Evolutionary conservation across 2,329 filamentous ascomycete species (phyloP), one percentile per base, ranked within the genome.

Genomic region (Fusarium solani-melongenae): DNA sequence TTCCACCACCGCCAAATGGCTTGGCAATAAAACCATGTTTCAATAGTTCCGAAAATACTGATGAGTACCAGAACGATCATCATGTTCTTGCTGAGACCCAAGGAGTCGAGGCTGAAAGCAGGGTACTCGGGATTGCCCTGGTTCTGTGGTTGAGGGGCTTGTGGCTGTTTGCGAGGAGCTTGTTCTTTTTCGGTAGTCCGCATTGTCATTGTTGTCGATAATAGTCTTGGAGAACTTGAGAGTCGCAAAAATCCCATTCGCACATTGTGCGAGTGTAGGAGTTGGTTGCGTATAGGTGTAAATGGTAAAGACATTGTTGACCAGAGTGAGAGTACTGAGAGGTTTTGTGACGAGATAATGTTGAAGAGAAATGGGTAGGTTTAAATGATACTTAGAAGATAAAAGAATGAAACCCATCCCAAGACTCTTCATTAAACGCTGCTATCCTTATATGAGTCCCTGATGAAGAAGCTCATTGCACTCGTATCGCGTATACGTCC

Each of bases 21-120:
- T 60, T 81, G 76, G 44, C 77, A 78, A 65, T 76, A 82, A 31
- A 81, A 70, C 77, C 79, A 82, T 0, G 79, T 79, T 62, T 82
- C 80, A 7, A 81, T 77, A 1, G 78, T 81, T 24, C 79, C 81
- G 27, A 81, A 77, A 14, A 82, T 73, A 57, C 76, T 69, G 8
- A 82, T 41, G 3, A 81, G 56, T 1, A 70, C 67, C 10, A 81
- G 59, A 6, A 81, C 38, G 11, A 72, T 49, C 2, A 80, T 33
- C 70, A 78, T 77, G 20, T 75, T 77, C 29, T 70, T 80, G 66
- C 79, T 76, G 6, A 81, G 58, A 5, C 81, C 80, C 0, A 82
- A 51, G 6, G 73, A 74, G 4, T 78, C 58, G 7, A 82, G 34
- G 27, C 67, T 80, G 33, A 81, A 79, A 1, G 66, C 62, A 10